These are phyloP conservation scores for Lepidium sativum DNA, from an alignment of 345 rosid genomes.

Conservation along the genomic window DNA sequence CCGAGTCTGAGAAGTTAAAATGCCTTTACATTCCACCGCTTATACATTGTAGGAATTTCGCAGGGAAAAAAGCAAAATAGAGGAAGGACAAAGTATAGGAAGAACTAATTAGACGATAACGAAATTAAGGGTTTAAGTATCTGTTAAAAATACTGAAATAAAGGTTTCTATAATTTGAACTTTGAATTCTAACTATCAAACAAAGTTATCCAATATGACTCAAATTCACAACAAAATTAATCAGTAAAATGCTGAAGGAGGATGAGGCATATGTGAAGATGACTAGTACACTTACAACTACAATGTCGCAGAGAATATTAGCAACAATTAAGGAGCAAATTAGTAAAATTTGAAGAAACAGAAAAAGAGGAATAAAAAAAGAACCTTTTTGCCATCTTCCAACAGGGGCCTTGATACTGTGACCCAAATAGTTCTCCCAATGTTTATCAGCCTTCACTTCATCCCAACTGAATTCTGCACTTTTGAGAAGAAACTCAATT, in stretches of 20 bases:
- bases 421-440: constrained; percentile 90
- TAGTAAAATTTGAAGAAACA: not conserved
- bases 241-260: not conserved
- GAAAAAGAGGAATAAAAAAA: not conserved
- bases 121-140: too few species aligned
- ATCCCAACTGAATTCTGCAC: constrained; percentile 86
- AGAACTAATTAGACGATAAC: too few species aligned
- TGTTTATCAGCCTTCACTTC: constrained; percentile 90
- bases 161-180: too few species aligned
- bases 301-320: not conserved
- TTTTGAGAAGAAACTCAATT: not conserved
- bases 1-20: not conserved
- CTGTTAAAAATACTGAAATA: too few species aligned
- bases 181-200: not conserved
- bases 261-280: not conserved
- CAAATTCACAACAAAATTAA: not conserved
- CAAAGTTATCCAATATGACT: not conserved
- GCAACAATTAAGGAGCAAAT: not conserved
- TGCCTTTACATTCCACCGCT: too few species aligned
- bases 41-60: too few species aligned
- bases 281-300: not conserved
- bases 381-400: constrained; percentile 99
- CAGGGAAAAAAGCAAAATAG: too few species aligned
- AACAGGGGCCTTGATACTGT: constrained; percentile 90
- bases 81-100: too few species aligned